These are phyloP conservation scores for Aegilops speltoides DNA, from an alignment of 176 grass and related monocot species.

Conservation along the genomic window DNA sequence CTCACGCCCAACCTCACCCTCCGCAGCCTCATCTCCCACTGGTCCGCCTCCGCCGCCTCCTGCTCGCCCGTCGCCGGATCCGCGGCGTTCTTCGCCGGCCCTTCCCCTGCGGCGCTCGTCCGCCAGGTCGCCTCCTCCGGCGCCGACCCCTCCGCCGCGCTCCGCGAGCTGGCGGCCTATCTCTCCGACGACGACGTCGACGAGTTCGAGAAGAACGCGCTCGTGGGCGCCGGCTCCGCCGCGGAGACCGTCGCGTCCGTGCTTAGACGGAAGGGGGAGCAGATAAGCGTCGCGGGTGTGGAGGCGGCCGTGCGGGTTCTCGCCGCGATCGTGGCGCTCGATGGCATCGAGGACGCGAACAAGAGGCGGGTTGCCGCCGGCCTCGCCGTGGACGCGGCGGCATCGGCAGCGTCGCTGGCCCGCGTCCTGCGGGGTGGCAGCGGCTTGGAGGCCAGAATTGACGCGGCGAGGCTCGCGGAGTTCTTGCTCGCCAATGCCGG, in stretches of 20 bases:
- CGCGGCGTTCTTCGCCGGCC: background rate
- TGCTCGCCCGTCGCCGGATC: slow-evolving; percentile 20
- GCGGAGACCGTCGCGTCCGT: slow-evolving; percentile 48
- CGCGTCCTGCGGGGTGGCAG: slow-evolving; percentile 45
- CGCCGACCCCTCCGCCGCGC: slow-evolving; percentile 27
- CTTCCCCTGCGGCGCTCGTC: slow-evolving; percentile 29
- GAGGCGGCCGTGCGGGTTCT: slow-evolving; percentile 61
- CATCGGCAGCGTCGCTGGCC: slow-evolving; percentile 41
- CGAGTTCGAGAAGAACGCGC: slow-evolving; percentile 82
- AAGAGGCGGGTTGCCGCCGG: slow-evolving; percentile 48
- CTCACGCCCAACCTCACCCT: slow-evolving; percentile 80
- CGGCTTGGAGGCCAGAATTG: slow-evolving; percentile 47
- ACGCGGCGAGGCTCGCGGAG: slow-evolving; percentile 53
- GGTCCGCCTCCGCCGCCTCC: slow-evolving; percentile 56
- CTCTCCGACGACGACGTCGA: slow-evolving; percentile 68
- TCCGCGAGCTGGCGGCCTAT: slow-evolving; percentile 59
- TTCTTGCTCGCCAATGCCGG: slow-evolving; percentile 38
- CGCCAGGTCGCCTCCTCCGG: slow-evolving; percentile 34
- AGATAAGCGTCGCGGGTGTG: background rate
- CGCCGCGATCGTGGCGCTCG: slow-evolving; percentile 43
- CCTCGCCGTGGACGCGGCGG: slow-evolving; percentile 37
- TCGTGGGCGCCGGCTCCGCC: slow-evolving; percentile 47
- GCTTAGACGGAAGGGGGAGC: slow-evolving; percentile 30
- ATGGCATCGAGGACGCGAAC: slow-evolving; percentile 54
- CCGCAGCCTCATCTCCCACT: slow-evolving; percentile 73